phyloP scores from a whole-genome alignment of 129 eudicot genomes.

The carrot (Daucus carota) region DH1_v3.0 NC_030386.2:15362001-15362500 shows the following conservation, averaged over 20 bases:
- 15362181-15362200: background rate
- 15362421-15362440: conserved; percentile 9
- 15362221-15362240: background rate
- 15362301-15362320: background rate
- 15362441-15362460: conserved; percentile 43
- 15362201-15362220: background rate
- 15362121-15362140: background rate
- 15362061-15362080: background rate
- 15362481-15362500: conserved; percentile 80
- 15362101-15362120: background rate
- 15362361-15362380: background rate
- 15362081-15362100: background rate
- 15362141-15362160: background rate
- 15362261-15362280: background rate
- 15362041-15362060: background rate
- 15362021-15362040: background rate
- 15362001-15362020: background rate
- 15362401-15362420: background rate
- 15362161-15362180: background rate
- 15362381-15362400: background rate
- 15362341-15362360: background rate
- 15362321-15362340: background rate
- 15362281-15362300: background rate
- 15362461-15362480: conserved; percentile 91
- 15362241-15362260: background rate